Conservation (phyloP, 1,284 basidiomycete species). For the Xanthoconium separans region DNA sequence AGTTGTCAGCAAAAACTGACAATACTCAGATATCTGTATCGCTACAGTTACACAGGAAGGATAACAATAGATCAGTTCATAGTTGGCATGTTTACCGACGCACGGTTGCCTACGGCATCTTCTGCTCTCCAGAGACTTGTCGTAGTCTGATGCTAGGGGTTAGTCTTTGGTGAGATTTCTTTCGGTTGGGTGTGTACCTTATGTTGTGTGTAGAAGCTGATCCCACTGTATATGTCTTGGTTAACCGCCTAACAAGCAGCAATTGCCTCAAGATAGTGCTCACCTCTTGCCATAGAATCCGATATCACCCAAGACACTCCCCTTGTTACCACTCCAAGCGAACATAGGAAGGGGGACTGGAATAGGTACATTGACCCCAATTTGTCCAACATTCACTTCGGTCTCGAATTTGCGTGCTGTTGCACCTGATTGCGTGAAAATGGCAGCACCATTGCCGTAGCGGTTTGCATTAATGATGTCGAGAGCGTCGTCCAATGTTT, state of each 20-base stretch:
- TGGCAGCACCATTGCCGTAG: constrained; percentile 94
- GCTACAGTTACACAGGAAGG: background rate
- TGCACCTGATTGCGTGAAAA: constrained; percentile 97
- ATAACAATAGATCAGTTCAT: constrained; percentile 20
- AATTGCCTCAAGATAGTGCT: constrained; percentile 1
- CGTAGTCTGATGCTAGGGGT: constrained; percentile 53
- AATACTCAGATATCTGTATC: constrained; percentile 1
- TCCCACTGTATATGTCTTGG: constrained; percentile 47
- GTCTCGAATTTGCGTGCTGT: constrained; percentile 93
- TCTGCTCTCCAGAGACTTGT: constrained; percentile 83
- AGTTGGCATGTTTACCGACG: constrained; percentile 83
- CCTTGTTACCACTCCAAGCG: constrained; percentile 91
- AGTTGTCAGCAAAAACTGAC: constrained; percentile 39
- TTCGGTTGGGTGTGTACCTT: constrained; percentile 47
- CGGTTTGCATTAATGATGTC: constrained; percentile 86
- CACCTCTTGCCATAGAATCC: constrained; percentile 88
- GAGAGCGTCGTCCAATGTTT: constrained; percentile 90
- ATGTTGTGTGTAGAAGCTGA: constrained; percentile 91
- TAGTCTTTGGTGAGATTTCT: background rate
- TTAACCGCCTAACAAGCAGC: constrained; percentile 1
- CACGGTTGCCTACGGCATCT: constrained; percentile 75
- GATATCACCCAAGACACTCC: constrained; percentile 84
- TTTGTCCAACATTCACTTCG: constrained; percentile 85
- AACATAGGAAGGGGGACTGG: constrained; percentile 92
- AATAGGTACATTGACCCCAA: constrained; percentile 93